phyloP scores from a whole-genome alignment of 23 red algal genomes.

The Gracilaria gracilis region DNA sequence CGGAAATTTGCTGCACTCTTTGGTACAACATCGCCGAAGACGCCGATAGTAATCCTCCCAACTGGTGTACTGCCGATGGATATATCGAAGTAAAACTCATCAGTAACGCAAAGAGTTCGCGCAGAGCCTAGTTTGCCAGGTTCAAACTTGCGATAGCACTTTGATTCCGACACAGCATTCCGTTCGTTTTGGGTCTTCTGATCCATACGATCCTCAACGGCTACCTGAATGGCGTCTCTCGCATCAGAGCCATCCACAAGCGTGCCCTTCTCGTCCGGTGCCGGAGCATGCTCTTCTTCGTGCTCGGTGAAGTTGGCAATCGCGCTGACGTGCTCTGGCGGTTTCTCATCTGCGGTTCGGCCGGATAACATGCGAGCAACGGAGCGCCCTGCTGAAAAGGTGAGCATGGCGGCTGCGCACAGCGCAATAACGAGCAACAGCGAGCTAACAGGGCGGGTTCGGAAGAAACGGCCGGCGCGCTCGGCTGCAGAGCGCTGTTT shows the following conservation, averaged over 20 bases:
- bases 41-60: conserved; percentile 69
- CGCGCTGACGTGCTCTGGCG: neutral
- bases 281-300: conserved; percentile 8
- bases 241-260: conserved; percentile 56
- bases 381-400: conserved; percentile 34
- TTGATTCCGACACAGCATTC: conserved; percentile 1
- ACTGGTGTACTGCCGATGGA: conserved; percentile 35
- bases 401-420: conserved; percentile 25
- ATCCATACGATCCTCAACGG: conserved; percentile 23
- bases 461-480: conserved; percentile 48
- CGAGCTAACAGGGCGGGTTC: conserved; percentile 54
- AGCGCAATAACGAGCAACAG: conserved; percentile 46
- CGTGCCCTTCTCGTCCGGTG: conserved; percentile 38
- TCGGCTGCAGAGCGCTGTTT: conserved; percentile 51
- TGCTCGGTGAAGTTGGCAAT: conserved; percentile 1
- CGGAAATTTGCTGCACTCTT: conserved; percentile 86
- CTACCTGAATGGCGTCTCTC: conserved; percentile 17
- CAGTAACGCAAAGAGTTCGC: conserved; percentile 68
- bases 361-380: conserved; percentile 39
- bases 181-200: neutral
- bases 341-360: neutral
- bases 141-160: conserved; percentile 64
- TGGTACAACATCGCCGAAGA: conserved; percentile 86
- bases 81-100: conserved; percentile 84
- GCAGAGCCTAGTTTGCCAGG: conserved; percentile 63